Conservation (phyloP, 2,329 filamentous ascomycete genomes). For the Achaetomium macrosporum region DNA sequence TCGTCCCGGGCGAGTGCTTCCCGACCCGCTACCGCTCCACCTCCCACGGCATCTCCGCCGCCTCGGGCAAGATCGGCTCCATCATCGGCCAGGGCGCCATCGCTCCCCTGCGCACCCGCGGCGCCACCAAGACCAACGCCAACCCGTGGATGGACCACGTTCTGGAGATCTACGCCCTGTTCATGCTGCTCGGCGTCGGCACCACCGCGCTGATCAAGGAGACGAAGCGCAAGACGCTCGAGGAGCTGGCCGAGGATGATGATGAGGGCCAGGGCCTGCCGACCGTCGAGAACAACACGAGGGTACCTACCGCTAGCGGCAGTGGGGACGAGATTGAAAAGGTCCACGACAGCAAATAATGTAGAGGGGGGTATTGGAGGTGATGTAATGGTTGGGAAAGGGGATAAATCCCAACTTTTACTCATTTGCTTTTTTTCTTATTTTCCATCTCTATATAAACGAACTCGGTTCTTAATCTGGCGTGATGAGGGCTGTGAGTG, state of each 20-base stretch:
- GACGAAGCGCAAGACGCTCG: constrained; percentile 68
- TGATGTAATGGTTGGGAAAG: no score
- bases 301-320: neutral
- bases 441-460: no score
- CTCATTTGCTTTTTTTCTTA: no score
- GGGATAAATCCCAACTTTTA: no score
- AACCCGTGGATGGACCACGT: constrained; percentile 71
- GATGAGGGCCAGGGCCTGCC: constrained; percentile 3
- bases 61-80: constrained; percentile 49
- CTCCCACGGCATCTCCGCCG: constrained; percentile 52
- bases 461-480: no score
- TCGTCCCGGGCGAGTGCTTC: constrained; percentile 52
- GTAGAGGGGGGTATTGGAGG: no score
- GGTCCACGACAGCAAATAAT: no score
- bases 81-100: constrained; percentile 55
- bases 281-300: neutral
- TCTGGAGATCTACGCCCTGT: constrained; percentile 66
- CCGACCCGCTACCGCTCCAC: constrained; percentile 52
- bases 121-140: constrained; percentile 36
- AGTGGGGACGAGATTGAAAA: no score
- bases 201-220: constrained; percentile 65
- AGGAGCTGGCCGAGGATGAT: constrained; percentile 44
- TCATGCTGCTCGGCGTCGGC: constrained; percentile 68
- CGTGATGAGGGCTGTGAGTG: no score
- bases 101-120: constrained; percentile 44